Conservation (phyloP, 2,329 filamentous ascomycete species). For the Pseudogymnoascus sp. region DNA sequence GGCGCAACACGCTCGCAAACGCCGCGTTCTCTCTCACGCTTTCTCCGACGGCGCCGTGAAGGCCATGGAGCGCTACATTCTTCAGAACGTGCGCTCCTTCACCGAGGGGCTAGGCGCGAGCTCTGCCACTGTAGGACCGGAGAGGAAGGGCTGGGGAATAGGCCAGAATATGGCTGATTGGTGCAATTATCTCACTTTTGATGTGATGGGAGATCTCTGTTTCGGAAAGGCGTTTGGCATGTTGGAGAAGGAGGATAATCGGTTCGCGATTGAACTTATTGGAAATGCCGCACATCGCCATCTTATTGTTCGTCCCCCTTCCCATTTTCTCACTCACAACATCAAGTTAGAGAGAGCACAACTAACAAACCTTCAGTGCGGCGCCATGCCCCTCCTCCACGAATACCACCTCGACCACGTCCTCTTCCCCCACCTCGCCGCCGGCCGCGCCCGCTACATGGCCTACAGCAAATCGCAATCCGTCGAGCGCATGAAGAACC, state of each 20-base stretch:
- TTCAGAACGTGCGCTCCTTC: slow-evolving; percentile 41
- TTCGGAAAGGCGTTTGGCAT: slow-evolving; percentile 44
- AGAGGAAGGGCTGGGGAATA: slow-evolving; percentile 41
- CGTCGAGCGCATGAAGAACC: slow-evolving; percentile 54
- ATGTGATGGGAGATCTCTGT: slow-evolving; percentile 42
- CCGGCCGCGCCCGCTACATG: slow-evolving; percentile 61
- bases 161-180: slow-evolving; percentile 50
- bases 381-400: slow-evolving; percentile 61
- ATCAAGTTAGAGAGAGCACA: not conserved
- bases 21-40: slow-evolving; percentile 54
- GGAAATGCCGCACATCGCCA: slow-evolving; percentile 60
- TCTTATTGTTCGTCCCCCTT: slow-evolving; percentile 43
- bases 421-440: slow-evolving; percentile 58
- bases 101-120: slow-evolving; percentile 45
- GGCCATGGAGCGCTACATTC: slow-evolving; percentile 26
- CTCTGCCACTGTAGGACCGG: slow-evolving; percentile 22
- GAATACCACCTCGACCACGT: slow-evolving; percentile 58
- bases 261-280: slow-evolving; percentile 58
- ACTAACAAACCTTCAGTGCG: slow-evolving; percentile 41
- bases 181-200: slow-evolving; percentile 36
- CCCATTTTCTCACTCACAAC: no score
- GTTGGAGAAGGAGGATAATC: slow-evolving; percentile 43
- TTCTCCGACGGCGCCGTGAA: slow-evolving; percentile 37
- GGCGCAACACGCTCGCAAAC: slow-evolving; percentile 58
- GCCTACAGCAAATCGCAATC: slow-evolving; percentile 60